Evolutionary conservation across 1,284 basidiomycete genomes (phyloP), one percentile per base, ranked within the genome.

Genomic region (Sphagnurus paluster): DNA sequence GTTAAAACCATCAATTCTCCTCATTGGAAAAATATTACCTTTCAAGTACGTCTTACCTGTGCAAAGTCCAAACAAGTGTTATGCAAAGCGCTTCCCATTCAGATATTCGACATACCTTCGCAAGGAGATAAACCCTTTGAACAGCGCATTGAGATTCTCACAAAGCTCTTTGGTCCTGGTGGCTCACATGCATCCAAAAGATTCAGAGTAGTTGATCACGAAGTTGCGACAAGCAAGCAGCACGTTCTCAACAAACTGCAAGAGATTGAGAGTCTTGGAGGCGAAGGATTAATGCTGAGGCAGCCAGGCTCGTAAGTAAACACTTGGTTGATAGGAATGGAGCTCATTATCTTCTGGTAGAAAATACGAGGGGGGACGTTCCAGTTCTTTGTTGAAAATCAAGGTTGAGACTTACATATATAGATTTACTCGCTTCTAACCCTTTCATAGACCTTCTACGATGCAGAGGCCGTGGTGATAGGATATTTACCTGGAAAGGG

Each of bases 251-350:
- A 75, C 37, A 71, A 74, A 52, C 67, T 85, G 47, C 73, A 79
- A 54, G 71, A 77, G 42, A 66, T 85, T 8, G 78, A 84, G 58
- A 56, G 56, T 2, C 52, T 76, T 3, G 82, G 81, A 13, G 84
- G 83, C 0, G 83, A 87, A 63, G 84, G 84, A 17, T 60, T 86
- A 16, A 87, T 87, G 84, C 67, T 85, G n/a, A 68, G 83, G 11
- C 69, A 75, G 48, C 74, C 82, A 5, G 63, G 58, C 21, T 79
- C 77, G 73, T 77, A 48, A 50, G 72, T 67, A 11, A 5, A 34
- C 39, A 39, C 1, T 32, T 39, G 47, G 26, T 10, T 36, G 21
- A 25, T 17, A 16, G 24, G 16, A 21, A 24, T 29, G n/a, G 29
- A 26, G n/a, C 34, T 44, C n/a, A 45, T 37, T 28, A 5, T 5